These are phyloP conservation scores for Parafenestella ontariensis DNA, from an alignment of 2,329 filamentous ascomycete species.

Conservation along the genomic window DNA sequence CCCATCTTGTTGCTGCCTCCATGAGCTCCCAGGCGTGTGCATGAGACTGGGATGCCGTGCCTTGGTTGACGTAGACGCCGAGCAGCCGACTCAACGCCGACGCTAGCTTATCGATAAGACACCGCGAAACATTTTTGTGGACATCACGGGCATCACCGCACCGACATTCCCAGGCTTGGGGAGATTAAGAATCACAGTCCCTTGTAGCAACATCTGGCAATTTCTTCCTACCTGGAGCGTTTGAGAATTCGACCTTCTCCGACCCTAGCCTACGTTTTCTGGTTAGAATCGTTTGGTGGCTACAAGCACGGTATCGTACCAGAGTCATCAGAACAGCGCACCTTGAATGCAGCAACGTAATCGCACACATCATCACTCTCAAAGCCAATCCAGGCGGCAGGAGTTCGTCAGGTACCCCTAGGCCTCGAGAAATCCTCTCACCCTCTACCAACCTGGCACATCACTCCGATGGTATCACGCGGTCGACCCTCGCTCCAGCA, in stretches of 20 bases:
- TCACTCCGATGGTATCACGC: conserved; percentile 32
- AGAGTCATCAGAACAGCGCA: no score
- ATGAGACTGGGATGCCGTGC: conserved; percentile 23
- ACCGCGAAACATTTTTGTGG: conserved; percentile 34
- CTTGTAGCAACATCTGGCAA: no score
- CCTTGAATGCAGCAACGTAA: background rate
- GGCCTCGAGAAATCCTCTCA: background rate
- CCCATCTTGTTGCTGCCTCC: conserved; percentile 61
- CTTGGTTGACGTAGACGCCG: conserved; percentile 33
- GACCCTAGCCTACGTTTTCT: no score
- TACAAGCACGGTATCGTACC: no score
- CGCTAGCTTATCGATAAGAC: conserved; percentile 43
- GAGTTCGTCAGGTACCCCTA: no score
- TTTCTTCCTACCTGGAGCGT: no score
- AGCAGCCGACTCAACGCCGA: conserved; percentile 13
- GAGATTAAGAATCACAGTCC: background rate
- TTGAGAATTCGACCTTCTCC: no score
- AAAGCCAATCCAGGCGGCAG: no score
- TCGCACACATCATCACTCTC: no score
- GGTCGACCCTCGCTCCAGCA: conserved; percentile 44
- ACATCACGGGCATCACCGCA: conserved; percentile 5
- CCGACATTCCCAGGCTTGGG: background rate
- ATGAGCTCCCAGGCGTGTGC: conserved; percentile 26
- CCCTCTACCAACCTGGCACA: background rate
- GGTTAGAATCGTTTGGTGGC: no score